These are phyloP conservation scores for Neurospora sp. DNA, from an alignment of 495 filamentous ascomycete species.

Conservation along the genomic window DNA sequence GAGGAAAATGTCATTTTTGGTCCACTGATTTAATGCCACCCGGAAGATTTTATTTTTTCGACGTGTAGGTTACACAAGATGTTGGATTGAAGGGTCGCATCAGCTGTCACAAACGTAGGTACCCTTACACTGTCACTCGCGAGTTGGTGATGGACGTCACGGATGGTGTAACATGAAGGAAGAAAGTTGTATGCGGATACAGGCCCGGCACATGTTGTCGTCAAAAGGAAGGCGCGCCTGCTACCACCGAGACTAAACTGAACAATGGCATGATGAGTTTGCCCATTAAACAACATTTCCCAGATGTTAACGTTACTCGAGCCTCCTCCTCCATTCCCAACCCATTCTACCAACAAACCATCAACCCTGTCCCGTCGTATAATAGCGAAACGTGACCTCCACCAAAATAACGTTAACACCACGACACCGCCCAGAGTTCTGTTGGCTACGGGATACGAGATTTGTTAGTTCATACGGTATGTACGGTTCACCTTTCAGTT, in stretches of 20 bases:
- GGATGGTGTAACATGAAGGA: neutral
- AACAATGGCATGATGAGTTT: neutral
- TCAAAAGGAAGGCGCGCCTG: neutral
- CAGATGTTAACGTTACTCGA: neutral
- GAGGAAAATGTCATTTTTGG: neutral
- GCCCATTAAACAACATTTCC: neutral
- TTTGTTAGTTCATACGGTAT: neutral
- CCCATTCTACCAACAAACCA: neutral
- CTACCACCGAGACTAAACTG: too few species aligned
- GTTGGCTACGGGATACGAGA: neutral
- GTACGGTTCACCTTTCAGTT: neutral
- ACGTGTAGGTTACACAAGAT: neutral
- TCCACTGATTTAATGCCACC: neutral
- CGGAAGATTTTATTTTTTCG: neutral
- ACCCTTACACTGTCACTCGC: neutral
- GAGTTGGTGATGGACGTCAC: neutral
- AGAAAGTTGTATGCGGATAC: neutral
- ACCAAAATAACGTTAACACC: neutral
- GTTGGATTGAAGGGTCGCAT: neutral
- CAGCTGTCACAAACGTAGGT: neutral
- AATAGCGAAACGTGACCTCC: neutral
- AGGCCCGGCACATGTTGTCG: neutral
- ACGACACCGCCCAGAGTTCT: neutral
- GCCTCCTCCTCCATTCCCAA: neutral
- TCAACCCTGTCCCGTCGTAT: neutral